Base-by-base conservation (phyloP, 208 protist species). In the Leishmania tarentolae region DNA sequence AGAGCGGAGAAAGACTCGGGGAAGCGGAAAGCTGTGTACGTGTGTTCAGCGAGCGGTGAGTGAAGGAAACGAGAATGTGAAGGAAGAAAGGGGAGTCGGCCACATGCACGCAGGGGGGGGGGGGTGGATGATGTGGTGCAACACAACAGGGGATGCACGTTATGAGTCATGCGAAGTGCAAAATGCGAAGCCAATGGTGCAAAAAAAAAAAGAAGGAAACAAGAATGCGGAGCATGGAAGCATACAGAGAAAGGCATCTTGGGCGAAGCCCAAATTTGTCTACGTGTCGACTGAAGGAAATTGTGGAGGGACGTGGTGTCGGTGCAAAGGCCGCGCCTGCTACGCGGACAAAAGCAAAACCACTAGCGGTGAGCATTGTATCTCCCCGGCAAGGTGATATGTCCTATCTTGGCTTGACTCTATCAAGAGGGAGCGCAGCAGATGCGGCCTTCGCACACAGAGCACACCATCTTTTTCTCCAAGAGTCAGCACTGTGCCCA, bases 21-120 rank as follows among this genome's bases (percentile, higher is more conserved):
- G 70, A n/a, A 70, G 75, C 52, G 72, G 52, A 47, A 78, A 70
- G 69, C 75, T 78, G 53, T 37, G 56, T 24, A 5, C 19, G 44
- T 37, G 59, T 17, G 69, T 15, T 9, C 21, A 52, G 42, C 11
- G 42, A 11, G 28, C 11, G 28, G 35, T 5, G 8, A 47, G 31
- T 57, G 17, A 31, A 50, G 40, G 53, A 37, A 35, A 42, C 31
- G 47, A 75, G 71, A 40, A 35, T 21, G 71, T 42, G 50, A 53
- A 53, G 50, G 15, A 53, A 21, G 50, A 53, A 17, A 19, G 13
- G 56, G 56, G 24, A 24, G 56, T 28, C 28, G 24, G 57, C 28
- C 9, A 35, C 8, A 13, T 35, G 57, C 31, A 28, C 57, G 28
- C 28, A n/a, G 9, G n/a, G n/a, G 7, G n/a, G 8, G n/a, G n/a